Percentiles rank a stretch among this genome's conserved stretches.
Conservation (phyloP, 2,329 filamentous ascomycete genomes). For the Paracorniculantispora psalliotae region DNA sequence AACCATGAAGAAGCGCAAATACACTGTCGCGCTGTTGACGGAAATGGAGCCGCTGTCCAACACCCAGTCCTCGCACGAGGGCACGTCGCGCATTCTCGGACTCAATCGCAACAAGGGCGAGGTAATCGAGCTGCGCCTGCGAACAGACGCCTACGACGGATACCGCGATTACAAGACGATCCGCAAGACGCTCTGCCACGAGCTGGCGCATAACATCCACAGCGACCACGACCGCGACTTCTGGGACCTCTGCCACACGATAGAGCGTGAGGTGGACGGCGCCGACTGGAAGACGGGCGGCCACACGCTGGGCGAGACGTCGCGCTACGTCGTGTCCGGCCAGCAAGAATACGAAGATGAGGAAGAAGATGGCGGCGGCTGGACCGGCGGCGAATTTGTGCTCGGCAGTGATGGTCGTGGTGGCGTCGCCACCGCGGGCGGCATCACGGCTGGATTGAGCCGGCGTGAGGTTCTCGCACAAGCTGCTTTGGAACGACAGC, state of each 20-base stretch:
- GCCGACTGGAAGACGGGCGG: conserved; percentile 76
- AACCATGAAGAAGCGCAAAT: conserved; percentile 79
- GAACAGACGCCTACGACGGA: conserved; percentile 93
- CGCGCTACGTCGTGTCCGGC: conserved; percentile 51
- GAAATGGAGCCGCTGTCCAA: conserved; percentile 91
- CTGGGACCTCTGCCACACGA: conserved; percentile 82
- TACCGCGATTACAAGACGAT: conserved; percentile 92
- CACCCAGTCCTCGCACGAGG: conserved; percentile 66
- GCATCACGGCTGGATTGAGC: conserved; percentile 46
- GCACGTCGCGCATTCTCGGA: conserved; percentile 70
- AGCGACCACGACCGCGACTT: conserved; percentile 80
- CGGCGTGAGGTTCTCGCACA: conserved; percentile 69
- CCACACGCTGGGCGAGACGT: conserved; percentile 58
- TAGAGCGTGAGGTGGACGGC: conserved; percentile 78
- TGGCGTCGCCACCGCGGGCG: conserved; percentile 40
- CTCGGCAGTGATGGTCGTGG: conserved; percentile 55
- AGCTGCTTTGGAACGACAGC: conserved; percentile 32
- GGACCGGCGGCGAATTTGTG: conserved; percentile 75
- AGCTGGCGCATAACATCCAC: conserved; percentile 88
- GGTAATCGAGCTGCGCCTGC: conserved; percentile 80
- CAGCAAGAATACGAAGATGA: conserved; percentile 38
- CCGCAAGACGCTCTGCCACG: conserved; percentile 87
- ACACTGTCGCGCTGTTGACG: conserved; percentile 78
- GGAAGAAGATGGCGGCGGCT: conserved; percentile 61
- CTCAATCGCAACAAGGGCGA: conserved; percentile 84